Evolutionary conservation across 495 filamentous ascomycete species (phyloP), one percentile per base, ranked within the genome.

Genomic region (Physcia stellaris): DNA sequence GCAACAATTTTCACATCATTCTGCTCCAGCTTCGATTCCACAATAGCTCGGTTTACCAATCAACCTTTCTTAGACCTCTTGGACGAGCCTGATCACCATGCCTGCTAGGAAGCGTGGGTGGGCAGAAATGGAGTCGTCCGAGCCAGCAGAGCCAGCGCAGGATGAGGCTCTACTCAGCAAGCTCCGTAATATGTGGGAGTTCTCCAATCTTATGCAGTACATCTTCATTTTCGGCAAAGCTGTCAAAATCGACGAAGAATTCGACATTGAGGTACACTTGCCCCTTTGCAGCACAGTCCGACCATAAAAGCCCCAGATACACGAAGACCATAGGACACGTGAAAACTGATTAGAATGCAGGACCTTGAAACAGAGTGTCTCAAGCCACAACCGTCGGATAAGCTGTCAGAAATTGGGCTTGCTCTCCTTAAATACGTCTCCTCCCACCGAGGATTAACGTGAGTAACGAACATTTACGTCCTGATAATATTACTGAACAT

Each of bases 121-220:
- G 55, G 75, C 72, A 55, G 81, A 86, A 59, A 73, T 72, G 59
- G 75, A 71, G 64, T 47, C 55, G 48, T 52, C 51, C 19, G 55
- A 71, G 45, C 51, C 59, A 37, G 47, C 58, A 50, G 53, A 70
- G 44, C 47, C 56, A 35, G 57, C 65, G 4, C 59, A 73, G 45
- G 67, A 75, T 46, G 54, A 56, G 32, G 62, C 60, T 35, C 45
- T 77, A 39, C 67, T 94, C 17, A 62, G 79, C 32, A 75, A 68
- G 45, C 67, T 98, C 41, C 69, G 88, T 34, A 90, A 82, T 55
- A 79, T 77, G 63, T 95, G 90, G 86, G 82, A 95, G 57, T 94
- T 98, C 59, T 83, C 90, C 32, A 86, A 85, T 53, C 68, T 98
- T 4, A 86, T 80, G 64, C 90, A 98, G 59, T 98, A 84, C 63